Conservation (phyloP, 2,329 filamentous ascomycete genomes). For the Fusarium sp. region DNA sequence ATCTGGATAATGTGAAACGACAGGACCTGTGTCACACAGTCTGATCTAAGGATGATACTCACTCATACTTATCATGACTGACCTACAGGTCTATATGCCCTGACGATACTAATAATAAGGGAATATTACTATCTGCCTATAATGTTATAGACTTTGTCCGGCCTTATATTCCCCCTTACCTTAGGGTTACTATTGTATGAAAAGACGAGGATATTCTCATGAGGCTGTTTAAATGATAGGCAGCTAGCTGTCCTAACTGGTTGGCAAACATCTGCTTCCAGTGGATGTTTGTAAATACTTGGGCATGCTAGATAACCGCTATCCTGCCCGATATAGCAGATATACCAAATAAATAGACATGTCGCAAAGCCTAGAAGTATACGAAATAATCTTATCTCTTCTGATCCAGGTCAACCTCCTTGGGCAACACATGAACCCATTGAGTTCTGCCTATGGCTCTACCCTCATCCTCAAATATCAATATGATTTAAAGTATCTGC, state of each 20-base stretch:
- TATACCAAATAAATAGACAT: background rate
- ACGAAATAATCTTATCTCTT: background rate
- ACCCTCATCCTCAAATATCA: background rate
- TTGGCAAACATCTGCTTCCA: background rate
- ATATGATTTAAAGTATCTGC: constrained; percentile 33
- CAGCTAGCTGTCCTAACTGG: background rate
- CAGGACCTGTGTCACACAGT: background rate
- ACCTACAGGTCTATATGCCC: background rate
- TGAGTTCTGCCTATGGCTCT: background rate
- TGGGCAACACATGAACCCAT: constrained; percentile 23
- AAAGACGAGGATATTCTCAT: background rate
- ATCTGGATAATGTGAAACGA: background rate
- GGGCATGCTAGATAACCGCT: background rate
- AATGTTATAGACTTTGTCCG: background rate
- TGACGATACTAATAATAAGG: background rate
- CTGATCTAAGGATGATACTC: background rate
- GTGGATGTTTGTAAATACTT: background rate
- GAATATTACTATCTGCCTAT: background rate
- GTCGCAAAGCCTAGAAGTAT: background rate
- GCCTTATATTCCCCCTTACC: background rate
- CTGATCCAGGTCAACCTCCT: background rate
- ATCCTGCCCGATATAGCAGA: background rate
- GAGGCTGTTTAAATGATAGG: background rate
- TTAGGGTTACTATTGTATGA: background rate
- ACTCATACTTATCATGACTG: background rate